A percentile compares a stretch with the other conserved stretches of the same genome.
These are phyloP conservation scores for Diaporthe citri DNA, from an alignment of 2,329 filamentous ascomycete genomes.

Conservation along the genomic window DNA sequence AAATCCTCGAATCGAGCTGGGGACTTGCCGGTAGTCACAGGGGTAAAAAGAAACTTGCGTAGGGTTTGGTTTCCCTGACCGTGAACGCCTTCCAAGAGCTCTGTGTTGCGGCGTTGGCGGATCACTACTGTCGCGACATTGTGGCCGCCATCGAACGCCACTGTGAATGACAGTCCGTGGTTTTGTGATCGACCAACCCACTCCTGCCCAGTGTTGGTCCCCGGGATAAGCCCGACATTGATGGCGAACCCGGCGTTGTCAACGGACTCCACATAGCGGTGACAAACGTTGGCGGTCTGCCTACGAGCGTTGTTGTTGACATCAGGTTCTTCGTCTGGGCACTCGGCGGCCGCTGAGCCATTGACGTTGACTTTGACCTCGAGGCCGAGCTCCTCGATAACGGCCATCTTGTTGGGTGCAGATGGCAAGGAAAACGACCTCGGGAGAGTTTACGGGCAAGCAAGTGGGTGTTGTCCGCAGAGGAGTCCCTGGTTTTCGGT, in stretches of 20 bases:
- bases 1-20: background rate
- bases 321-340: conserved; percentile 38
- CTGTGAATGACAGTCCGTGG: conserved; percentile 12
- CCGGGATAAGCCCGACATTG: conserved; percentile 34
- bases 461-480: no score
- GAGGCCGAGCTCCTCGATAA: conserved; percentile 30
- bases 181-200: conserved; percentile 25
- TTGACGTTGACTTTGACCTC: conserved; percentile 18
- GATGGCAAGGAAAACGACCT: background rate
- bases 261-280: conserved; percentile 48
- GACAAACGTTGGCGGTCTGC: background rate
- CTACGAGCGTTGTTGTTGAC: no score
- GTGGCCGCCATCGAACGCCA: background rate
- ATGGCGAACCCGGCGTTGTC: conserved; percentile 47
- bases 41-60: conserved; percentile 8
- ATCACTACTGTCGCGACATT: accelerated
- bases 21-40: background rate
- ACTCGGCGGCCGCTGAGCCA: background rate
- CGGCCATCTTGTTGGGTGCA: conserved; percentile 6
- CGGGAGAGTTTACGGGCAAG: no score
- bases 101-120: accelerated
- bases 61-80: background rate
- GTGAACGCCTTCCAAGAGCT: background rate
- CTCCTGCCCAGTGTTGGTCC: background rate
- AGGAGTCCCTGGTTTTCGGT: no score